A percentile compares a stretch with the other conserved stretches of the same genome.
Conservation (phyloP, 1,139 yeast species). For the Diutina sp. region DNA sequence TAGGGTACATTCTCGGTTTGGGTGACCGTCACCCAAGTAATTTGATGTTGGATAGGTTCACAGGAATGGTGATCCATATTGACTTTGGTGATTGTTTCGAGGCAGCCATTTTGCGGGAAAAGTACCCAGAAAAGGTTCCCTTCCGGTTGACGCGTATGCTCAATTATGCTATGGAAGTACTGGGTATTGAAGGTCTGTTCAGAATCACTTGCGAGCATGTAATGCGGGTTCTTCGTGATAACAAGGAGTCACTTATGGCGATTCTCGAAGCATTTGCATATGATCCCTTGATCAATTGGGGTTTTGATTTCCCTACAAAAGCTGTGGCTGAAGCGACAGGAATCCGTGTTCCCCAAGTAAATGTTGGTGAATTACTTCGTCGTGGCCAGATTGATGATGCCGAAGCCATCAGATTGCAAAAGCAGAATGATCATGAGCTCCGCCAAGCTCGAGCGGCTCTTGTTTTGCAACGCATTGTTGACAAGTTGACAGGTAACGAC, state of each 20-base stretch:
- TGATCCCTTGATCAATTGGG: conserved; percentile 98
- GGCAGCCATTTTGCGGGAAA: conserved; percentile 91
- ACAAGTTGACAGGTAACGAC: conserved; percentile 89
- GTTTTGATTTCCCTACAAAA: conserved; percentile 82
- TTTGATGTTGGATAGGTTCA: conserved; percentile 83
- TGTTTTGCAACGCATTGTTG: conserved; percentile 81
- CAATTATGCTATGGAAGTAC: conserved; percentile 97
- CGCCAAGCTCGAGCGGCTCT: conserved; percentile 86
- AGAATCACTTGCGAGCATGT: conserved; percentile 95
- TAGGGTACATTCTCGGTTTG: conserved; percentile 86
- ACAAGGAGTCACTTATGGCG: conserved; percentile 95
- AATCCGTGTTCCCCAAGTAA: conserved; percentile 49
- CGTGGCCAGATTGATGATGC: conserved; percentile 66
- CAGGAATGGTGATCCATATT: conserved; percentile 93
- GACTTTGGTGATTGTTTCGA: conserved; percentile 99
- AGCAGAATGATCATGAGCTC: conserved; percentile 67
- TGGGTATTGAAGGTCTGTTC: conserved; percentile 97
- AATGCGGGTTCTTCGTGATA: conserved; percentile 85
- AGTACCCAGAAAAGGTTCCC: conserved; percentile 97
- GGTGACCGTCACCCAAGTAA: conserved; percentile 99
- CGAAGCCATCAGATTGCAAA: conserved; percentile 59
- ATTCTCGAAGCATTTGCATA: conserved; percentile 96
- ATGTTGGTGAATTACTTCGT: conserved; percentile 56
- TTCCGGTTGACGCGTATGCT: conserved; percentile 94
- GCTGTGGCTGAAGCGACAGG: conserved; percentile 67